Evolutionary conservation across 257 asterid species (phyloP), one percentile per base, ranked within the genome.

Genomic region (Oldenlandia corymbosa): DNA sequence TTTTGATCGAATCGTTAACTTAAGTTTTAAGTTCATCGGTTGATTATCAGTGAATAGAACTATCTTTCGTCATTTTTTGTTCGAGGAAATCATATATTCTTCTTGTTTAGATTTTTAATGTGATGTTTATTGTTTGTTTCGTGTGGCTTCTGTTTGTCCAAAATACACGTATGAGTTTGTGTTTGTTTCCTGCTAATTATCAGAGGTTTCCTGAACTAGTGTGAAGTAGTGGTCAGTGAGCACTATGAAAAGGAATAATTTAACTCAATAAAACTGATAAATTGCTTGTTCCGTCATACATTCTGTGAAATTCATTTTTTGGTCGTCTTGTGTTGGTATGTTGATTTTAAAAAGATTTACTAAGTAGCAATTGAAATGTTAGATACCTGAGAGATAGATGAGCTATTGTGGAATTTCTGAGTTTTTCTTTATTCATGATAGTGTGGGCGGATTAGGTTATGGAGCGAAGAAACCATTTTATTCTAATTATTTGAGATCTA

Each of bases 41-140:
- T 27, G 43, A 39, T 59, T 49, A 18, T 61, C 6, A 36, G 27
- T 11, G 28, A 10, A 20, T 37, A 5, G n/a, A 13, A 51, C 7
- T 41, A 24, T 18, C 34, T 10, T 0, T 60, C 10, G 24, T 32
- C 21, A 14, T 4, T 45, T 13, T 42, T 39, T 69, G 20, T 30
- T 7, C 4, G 50, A 2, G 28, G 26, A 12, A 2, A n/a, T 11
- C 20, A 37, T 41, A 10, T 42, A 9, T 3, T 34, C 4, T 34
- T 34, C 9, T 20, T 41, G n/a, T n/a, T 1, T 14, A 62, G 63
- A 69, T 51, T 14, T 69, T 51, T 60, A 50, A 37, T n/a, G 58
- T 31, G 67, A 31, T 41, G 20, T 66, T 41, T 20, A 1, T 7
- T 1, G 0, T 37, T 12, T 67, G 64, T 32, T 43, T 50, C 27